phyloP scores from a whole-genome alignment of 306 rosid genomes.

The Cajanus cajan region DNA sequence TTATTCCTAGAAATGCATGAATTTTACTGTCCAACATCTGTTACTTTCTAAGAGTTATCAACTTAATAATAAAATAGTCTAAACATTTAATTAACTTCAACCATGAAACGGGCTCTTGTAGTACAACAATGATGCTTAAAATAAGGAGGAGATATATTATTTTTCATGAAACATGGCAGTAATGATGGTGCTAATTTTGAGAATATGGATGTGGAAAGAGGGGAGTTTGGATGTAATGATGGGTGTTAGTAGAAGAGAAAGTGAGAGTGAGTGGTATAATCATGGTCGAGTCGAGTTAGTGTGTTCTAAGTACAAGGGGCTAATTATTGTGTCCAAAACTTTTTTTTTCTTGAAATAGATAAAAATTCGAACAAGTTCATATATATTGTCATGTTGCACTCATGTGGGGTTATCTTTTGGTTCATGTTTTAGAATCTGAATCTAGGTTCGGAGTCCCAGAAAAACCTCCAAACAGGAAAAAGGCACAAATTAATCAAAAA shows the following conservation, averaged over 20 bases:
- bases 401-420: slow-evolving; percentile 27
- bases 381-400: not conserved
- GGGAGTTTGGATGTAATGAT: slow-evolving; percentile 52
- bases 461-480: slow-evolving; percentile 15
- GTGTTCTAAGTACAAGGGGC: slow-evolving; percentile 34
- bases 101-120: not conserved
- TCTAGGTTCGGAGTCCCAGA: slow-evolving; percentile 34
- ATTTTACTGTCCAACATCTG: slow-evolving; percentile 34
- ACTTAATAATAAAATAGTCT: not conserved
- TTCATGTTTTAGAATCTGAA: slow-evolving; percentile 34
- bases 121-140: not conserved
- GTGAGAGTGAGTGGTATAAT: slow-evolving; percentile 22
- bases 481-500: not conserved
- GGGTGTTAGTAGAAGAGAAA: slow-evolving; percentile 36
- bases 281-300: slow-evolving; percentile 36
- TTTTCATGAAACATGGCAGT: not conserved
- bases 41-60: slow-evolving; percentile 32
- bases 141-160: not conserved
- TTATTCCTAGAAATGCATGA: slow-evolving; percentile 34
- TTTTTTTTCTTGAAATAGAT: slow-evolving; percentile 29
- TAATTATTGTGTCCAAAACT: slow-evolving; percentile 40
- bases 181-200: slow-evolving; percentile 25
- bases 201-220: slow-evolving; percentile 19
- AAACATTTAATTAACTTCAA: not conserved
- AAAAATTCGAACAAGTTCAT: slow-evolving; percentile 21